phyloP scores from a whole-genome alignment of 2,329 filamentous ascomycete species.

The Venturia pyrina region DNA sequence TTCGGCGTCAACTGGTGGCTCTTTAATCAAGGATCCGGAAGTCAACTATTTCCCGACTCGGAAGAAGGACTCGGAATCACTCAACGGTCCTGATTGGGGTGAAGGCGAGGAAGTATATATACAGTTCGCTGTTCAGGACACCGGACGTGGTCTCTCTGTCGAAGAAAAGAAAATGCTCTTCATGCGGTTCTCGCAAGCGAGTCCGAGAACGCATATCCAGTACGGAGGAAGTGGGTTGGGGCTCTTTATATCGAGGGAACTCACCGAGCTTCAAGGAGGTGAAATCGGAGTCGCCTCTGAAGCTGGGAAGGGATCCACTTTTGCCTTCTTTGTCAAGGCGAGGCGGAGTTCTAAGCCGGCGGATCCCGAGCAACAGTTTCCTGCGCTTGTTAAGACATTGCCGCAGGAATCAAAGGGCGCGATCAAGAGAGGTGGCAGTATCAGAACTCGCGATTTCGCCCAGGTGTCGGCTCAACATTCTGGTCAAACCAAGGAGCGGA shows the following conservation, averaged over 20 bases:
- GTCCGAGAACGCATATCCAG: conserved; percentile 63
- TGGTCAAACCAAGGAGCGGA: conserved; percentile 14
- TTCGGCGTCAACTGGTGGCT: conserved; percentile 40
- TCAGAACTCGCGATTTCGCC: conserved; percentile 28
- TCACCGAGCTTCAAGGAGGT: conserved; percentile 74
- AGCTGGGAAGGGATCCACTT: conserved; percentile 60
- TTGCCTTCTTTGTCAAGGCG: conserved; percentile 66
- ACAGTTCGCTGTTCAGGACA: conserved; percentile 66
- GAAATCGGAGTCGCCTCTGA: conserved; percentile 65
- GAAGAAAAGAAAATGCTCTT: conserved; percentile 67
- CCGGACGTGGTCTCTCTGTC: conserved; percentile 60
- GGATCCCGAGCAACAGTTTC: conserved; percentile 7
- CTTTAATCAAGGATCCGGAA: conserved; percentile 33
- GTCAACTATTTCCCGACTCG: conserved; percentile 56
- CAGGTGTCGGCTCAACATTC: neutral
- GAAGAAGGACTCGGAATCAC: conserved; percentile 36
- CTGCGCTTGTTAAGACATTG: conserved; percentile 8
- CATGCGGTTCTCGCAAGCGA: conserved; percentile 69
- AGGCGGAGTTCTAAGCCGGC: conserved; percentile 35
- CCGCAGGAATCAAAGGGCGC: conserved; percentile 2
- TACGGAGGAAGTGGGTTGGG: conserved; percentile 73
- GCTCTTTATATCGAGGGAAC: conserved; percentile 65
- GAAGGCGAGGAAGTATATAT: conserved; percentile 55
- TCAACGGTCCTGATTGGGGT: conserved; percentile 55
- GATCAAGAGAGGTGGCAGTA: neutral